Conservation (phyloP, 148 eudicot species). For the Rhododendron mucronatum region DNA sequence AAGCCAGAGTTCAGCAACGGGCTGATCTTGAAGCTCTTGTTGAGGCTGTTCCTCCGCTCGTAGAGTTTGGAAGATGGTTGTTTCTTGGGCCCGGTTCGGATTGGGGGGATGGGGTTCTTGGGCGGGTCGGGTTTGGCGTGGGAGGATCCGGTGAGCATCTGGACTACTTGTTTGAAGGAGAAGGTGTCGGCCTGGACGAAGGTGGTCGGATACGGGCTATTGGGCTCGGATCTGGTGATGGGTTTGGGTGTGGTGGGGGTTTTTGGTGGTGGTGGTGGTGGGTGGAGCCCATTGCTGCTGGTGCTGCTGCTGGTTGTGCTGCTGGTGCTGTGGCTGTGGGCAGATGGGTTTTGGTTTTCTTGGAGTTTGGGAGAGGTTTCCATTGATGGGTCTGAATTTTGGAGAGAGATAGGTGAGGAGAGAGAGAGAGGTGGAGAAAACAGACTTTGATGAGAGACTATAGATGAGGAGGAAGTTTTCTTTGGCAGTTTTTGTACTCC, state of each 20-base stretch:
- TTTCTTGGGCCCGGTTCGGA: conserved; percentile 33
- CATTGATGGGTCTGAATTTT: conserved; percentile 24
- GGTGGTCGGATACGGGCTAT: conserved; percentile 54
- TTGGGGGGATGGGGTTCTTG: conserved; percentile 36
- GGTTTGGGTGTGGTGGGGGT: conserved; percentile 24
- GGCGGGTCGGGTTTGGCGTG: conserved; percentile 28
- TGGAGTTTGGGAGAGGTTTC: conserved; percentile 28
- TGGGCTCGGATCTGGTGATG: conserved; percentile 50
- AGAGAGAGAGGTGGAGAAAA: not conserved
- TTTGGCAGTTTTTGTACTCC: conserved; percentile 12
- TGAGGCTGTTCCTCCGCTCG: conserved; percentile 59
- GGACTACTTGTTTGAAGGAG: conserved; percentile 60
- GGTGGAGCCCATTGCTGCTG: conserved; percentile 17
- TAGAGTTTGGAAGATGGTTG: conserved; percentile 55
- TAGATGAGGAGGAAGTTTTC: not conserved
- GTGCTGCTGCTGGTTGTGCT: conserved; percentile 24
- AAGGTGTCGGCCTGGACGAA: conserved; percentile 57
- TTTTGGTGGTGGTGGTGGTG: conserved; percentile 19
- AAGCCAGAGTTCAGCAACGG: conserved; percentile 36
- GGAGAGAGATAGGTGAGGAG: conserved; percentile 14
- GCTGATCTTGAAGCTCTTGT: conserved; percentile 37
- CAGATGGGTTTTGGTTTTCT: conserved; percentile 27
- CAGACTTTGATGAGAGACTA: not conserved
- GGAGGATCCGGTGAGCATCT: conserved; percentile 58
- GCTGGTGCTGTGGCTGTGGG: conserved; percentile 28